These are phyloP conservation scores for Ramularia collo-cygni DNA, from an alignment of 2,329 filamentous ascomycete species.

Conservation along the genomic window DNA sequence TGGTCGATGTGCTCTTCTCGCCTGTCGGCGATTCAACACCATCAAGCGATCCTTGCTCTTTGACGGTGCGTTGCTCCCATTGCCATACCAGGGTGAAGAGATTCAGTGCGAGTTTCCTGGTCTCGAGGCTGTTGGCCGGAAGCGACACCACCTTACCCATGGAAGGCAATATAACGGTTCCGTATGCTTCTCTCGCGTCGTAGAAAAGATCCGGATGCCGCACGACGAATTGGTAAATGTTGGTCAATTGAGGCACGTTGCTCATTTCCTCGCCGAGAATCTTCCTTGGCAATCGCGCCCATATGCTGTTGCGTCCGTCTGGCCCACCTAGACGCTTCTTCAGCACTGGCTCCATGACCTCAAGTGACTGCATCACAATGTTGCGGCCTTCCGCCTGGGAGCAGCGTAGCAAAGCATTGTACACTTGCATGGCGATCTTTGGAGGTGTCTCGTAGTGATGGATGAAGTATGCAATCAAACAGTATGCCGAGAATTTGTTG, in stretches of 20 bases:
- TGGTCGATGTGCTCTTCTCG: slow-evolving; percentile 15
- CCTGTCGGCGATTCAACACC: slow-evolving; percentile 21
- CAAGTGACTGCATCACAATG: slow-evolving; percentile 86
- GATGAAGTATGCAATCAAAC: slow-evolving; percentile 96
- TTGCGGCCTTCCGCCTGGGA: slow-evolving; percentile 92
- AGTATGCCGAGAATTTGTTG: slow-evolving; percentile 97
- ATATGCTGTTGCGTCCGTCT: slow-evolving; percentile 69
- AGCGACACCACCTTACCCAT: slow-evolving; percentile 80
- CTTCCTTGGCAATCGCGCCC: slow-evolving; percentile 83
- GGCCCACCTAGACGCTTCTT: slow-evolving; percentile 72
- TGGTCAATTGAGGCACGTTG: slow-evolving; percentile 91
- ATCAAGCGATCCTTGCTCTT: slow-evolving; percentile 43
- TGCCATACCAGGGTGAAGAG: slow-evolving; percentile 85
- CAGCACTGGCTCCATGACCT: slow-evolving; percentile 89
- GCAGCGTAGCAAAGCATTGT: slow-evolving; percentile 80
- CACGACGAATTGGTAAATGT: slow-evolving; percentile 95
- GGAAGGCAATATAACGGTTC: slow-evolving; percentile 79
- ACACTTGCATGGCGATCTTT: slow-evolving; percentile 94
- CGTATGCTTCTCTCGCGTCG: slow-evolving; percentile 86
- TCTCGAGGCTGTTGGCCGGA: slow-evolving; percentile 80
- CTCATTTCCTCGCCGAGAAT: slow-evolving; percentile 91
- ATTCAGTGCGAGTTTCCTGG: slow-evolving; percentile 82
- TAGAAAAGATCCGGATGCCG: slow-evolving; percentile 91
- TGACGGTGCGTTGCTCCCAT: slow-evolving; percentile 82
- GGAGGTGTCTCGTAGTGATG: slow-evolving; percentile 91